phyloP scores from a whole-genome alignment of 192 early-diverging fungal species.

The Thamnidium elegans region DNA sequence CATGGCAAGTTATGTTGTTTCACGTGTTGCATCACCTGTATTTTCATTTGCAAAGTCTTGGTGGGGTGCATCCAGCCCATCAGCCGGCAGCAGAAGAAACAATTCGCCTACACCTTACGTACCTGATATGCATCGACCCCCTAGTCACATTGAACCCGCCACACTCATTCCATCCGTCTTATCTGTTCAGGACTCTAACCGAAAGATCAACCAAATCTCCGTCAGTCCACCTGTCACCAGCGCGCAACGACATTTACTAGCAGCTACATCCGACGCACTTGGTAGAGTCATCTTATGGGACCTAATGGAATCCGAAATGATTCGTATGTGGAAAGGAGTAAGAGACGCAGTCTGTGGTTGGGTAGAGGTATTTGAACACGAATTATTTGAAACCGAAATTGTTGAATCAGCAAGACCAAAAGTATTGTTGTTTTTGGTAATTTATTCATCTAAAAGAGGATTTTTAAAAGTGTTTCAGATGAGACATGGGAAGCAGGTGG shows the following conservation, averaged over 20 bases:
- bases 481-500: conserved; percentile 58
- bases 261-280: conserved; percentile 61
- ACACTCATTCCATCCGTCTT: conserved; percentile 51
- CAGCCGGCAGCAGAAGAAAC: not conserved
- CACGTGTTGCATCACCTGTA: conserved; percentile 53
- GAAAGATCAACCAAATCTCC: conserved; percentile 50
- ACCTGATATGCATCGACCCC: conserved; percentile 32
- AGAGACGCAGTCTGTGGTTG: conserved; percentile 70
- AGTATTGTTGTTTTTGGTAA: conserved; percentile 54
- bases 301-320: conserved; percentile 57
- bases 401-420: conserved; percentile 5
- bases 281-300: conserved; percentile 70
- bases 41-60: conserved; percentile 70
- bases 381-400: not conserved
- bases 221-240: conserved; percentile 45
- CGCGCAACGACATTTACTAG: conserved; percentile 43
- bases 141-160: conserved; percentile 51
- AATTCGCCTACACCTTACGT: conserved; percentile 31
- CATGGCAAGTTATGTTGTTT: conserved; percentile 49
- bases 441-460: conserved; percentile 62
- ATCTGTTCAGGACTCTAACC: conserved; percentile 49
- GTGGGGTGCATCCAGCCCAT: conserved; percentile 42
- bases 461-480: conserved; percentile 63
- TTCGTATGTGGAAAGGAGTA: conserved; percentile 71
- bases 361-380: conserved; percentile 49